These are phyloP conservation scores for Oryza meridionalis DNA, from an alignment of 176 grass and related monocot species.

Conservation along the genomic window DNA sequence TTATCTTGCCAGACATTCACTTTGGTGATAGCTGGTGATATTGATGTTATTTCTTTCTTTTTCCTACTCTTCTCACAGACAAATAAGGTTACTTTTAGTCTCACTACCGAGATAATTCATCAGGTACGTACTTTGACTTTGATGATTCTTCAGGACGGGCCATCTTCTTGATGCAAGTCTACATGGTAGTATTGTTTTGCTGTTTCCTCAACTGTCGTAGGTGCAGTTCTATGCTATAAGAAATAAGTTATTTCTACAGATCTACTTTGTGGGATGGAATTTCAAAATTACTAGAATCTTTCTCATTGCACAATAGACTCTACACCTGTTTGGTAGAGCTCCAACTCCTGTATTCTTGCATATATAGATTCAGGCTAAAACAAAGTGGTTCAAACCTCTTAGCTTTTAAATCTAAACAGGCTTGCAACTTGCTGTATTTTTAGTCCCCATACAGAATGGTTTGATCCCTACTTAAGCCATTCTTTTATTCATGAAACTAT, in stretches of 20 bases:
- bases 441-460: neutral
- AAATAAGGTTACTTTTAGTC: constrained; percentile 93
- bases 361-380: neutral
- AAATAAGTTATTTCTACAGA: neutral
- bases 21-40: constrained; percentile 32
- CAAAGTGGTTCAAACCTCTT: neutral
- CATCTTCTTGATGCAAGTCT: constrained; percentile 5
- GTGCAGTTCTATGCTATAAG: constrained; percentile 19
- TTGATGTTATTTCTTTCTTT: constrained; percentile 39
- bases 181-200: constrained; percentile 1
- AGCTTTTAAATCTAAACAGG: neutral
- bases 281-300: neutral
- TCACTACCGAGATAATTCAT: constrained; percentile 91
- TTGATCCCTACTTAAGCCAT: constrained; percentile 4
- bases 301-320: neutral
- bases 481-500: constrained; percentile 17
- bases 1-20: constrained; percentile 22
- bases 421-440: neutral
- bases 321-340: neutral
- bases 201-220: neutral
- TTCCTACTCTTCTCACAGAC: constrained; percentile 63
- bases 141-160: neutral
- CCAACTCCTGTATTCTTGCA: neutral
- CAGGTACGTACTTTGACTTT: constrained; percentile 60
- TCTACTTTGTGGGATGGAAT: neutral